Percentiles rank a stretch among this genome's conserved stretches.
phyloP scores from a whole-genome alignment of 2,329 filamentous ascomycete genomes.

The Rhynchosporium graminicola region DNA sequence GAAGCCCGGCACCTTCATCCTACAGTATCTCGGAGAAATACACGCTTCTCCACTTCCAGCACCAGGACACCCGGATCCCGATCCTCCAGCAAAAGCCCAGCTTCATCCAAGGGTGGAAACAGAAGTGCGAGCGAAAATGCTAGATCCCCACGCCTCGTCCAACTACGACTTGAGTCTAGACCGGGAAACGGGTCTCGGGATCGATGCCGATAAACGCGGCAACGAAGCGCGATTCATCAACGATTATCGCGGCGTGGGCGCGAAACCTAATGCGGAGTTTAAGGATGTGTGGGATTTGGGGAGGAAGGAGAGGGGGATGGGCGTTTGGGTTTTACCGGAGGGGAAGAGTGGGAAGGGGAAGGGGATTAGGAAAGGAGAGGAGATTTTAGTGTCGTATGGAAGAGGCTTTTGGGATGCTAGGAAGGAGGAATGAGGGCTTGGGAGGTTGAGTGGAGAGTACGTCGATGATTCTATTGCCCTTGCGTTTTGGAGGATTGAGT shows the following conservation, averaged over 20 bases:
- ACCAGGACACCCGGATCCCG: constrained; percentile 12
- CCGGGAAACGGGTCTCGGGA: constrained; percentile 55
- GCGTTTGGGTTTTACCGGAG: constrained; percentile 55
- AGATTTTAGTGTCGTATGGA: constrained; percentile 67
- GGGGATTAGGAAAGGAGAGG: constrained; percentile 57
- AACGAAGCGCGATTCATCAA: constrained; percentile 69
- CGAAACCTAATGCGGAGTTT: constrained; percentile 49
- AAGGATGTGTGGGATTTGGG: constrained; percentile 57
- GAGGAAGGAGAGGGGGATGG: constrained; percentile 55
- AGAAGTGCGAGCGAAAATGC: not conserved
- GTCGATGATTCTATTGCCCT: too few relatives aligned
- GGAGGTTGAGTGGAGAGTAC: too few relatives aligned
- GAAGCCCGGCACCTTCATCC: constrained; percentile 54
- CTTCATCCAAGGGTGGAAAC: not conserved
- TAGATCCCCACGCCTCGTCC: constrained; percentile 45
- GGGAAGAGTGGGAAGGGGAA: constrained; percentile 45
- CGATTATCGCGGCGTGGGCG: constrained; percentile 61
- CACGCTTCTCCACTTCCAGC: constrained; percentile 45
- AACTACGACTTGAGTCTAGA: constrained; percentile 69
- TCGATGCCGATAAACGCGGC: constrained; percentile 59
- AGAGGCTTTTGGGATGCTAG: constrained; percentile 65
- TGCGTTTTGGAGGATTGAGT: too few relatives aligned
- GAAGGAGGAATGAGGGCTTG: constrained; percentile 36
- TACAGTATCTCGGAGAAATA: constrained; percentile 63
- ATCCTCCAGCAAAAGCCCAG: not conserved